A percentile compares a stretch with the other conserved stretches of the same genome.
These are phyloP conservation scores for Pulicaria dysenterica DNA, from an alignment of 129 eudicot genomes.

Conservation along the genomic window DNA sequence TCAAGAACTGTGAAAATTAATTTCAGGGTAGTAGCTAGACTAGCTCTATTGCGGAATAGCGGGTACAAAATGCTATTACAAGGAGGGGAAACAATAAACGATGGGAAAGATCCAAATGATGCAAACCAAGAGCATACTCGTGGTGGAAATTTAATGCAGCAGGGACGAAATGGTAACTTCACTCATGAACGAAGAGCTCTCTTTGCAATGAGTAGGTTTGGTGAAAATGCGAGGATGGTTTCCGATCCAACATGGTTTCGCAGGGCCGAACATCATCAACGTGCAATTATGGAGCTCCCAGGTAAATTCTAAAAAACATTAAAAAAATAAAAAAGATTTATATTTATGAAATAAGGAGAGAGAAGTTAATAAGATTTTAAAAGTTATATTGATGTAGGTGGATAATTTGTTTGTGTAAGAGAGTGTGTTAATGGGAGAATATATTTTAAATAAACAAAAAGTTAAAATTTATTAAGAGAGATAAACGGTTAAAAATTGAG, in stretches of 20 bases:
- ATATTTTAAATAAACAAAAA: too few species aligned
- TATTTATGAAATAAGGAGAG: too few species aligned
- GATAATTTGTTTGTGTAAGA: too few species aligned
- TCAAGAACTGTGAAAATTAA: background rate
- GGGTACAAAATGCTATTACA: constrained; percentile 90
- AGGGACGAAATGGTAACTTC: constrained; percentile 36
- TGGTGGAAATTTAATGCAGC: constrained; percentile 26
- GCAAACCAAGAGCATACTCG: constrained; percentile 26
- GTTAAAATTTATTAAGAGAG: too few species aligned
- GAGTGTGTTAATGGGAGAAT: too few species aligned
- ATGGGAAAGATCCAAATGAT: constrained; percentile 40
- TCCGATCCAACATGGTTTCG: constrained; percentile 66
- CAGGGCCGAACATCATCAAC: constrained; percentile 65
- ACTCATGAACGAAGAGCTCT: constrained; percentile 75
- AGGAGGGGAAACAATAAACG: constrained; percentile 71
- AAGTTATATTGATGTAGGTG: too few species aligned
- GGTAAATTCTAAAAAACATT: constrained; percentile 45
- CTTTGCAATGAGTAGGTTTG: constrained; percentile 69
- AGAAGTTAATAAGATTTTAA: too few species aligned
- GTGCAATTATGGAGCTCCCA: constrained; percentile 52
- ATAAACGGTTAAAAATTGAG: too few species aligned
- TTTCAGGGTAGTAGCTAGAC: constrained; percentile 70
- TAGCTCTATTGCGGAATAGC: constrained; percentile 58
- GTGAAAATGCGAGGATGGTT: constrained; percentile 58
- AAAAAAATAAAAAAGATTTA: too few species aligned